phyloP scores from a whole-genome alignment of 2,329 filamentous ascomycete species.

The Stachybotrys echinatus region DNA sequence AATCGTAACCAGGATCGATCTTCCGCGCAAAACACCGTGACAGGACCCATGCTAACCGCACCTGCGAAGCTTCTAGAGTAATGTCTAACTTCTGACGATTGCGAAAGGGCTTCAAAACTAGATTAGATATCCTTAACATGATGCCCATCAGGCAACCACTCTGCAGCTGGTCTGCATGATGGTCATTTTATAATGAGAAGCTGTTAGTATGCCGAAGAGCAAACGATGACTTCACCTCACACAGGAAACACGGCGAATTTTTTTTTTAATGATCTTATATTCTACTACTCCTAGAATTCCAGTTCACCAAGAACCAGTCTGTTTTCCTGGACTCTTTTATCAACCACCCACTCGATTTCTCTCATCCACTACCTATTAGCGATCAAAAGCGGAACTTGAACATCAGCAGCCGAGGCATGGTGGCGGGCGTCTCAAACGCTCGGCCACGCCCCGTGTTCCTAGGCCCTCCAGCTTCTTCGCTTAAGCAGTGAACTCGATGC shows the following conservation, averaged over 20 bases:
- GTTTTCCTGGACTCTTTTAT: neutral
- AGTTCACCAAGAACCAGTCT: neutral
- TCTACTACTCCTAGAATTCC: neutral
- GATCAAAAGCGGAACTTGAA: neutral
- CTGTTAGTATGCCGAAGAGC: no score
- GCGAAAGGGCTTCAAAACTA: no score
- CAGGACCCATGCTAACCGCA: neutral
- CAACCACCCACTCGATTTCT: neutral
- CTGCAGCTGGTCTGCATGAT: neutral
- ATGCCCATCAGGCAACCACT: neutral
- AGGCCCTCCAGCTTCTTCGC: neutral
- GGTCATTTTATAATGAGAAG: neutral
- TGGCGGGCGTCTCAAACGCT: neutral
- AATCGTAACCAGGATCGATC: neutral
- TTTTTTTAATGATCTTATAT: neutral
- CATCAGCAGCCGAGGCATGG: neutral
- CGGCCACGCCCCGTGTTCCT: neutral
- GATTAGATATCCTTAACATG: no score
- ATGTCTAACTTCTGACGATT: no score
- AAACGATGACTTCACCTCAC: no score
- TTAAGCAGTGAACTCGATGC: conserved; percentile 1
- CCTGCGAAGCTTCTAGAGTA: no score
- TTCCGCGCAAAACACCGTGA: neutral
- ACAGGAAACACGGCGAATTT: no score
- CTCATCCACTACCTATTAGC: neutral